A percentile compares a stretch with the other conserved stretches of the same genome.
Conservation (phyloP, 1,139 yeast species). For the Geotrichum candidum region DNA sequence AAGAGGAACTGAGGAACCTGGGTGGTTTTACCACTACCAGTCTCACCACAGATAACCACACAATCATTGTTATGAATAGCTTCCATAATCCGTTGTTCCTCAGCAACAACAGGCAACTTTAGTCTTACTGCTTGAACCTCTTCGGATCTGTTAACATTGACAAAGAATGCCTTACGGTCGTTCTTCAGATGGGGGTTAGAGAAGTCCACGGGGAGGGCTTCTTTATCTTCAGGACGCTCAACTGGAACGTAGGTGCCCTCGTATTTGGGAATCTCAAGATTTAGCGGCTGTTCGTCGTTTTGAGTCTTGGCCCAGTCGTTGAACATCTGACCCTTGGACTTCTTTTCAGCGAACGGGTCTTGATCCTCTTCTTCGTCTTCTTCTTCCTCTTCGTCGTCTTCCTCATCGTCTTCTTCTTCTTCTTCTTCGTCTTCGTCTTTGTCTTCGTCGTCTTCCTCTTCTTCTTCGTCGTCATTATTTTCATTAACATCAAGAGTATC, state of each 20-base stretch:
- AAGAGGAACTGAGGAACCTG: conserved; percentile 91
- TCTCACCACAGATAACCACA: conserved; percentile 90
- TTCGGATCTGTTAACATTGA: conserved; percentile 57
- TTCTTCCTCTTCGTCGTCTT: conserved; percentile 16
- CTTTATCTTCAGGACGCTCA: conserved; percentile 35
- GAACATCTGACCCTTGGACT: conserved; percentile 42
- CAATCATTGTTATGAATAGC: conserved; percentile 91
- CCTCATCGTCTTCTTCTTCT: conserved; percentile 19
- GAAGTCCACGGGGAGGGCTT: conserved; percentile 44
- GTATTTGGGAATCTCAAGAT: conserved; percentile 31
- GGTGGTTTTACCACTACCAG: conserved; percentile 97
- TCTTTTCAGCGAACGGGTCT: conserved; percentile 25
- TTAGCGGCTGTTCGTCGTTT: conserved; percentile 23
- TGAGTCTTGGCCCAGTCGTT: conserved; percentile 47
- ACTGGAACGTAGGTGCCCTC: conserved; percentile 32
- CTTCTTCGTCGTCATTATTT: conserved; percentile 21
- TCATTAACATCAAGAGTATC: conserved; percentile 25
- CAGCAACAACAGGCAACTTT: conserved; percentile 80
- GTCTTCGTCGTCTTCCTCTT: conserved; percentile 20
- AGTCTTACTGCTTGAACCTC: conserved; percentile 62
- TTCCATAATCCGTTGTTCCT: conserved; percentile 93
- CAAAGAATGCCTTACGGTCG: conserved; percentile 62
- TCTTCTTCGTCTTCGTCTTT: conserved; percentile 24
- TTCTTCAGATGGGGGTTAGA: conserved; percentile 25
- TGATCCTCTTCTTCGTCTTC: conserved; percentile 22